Conservation (phyloP, 352 stramenopile genomes). For the Phytophthora cajani region DNA sequence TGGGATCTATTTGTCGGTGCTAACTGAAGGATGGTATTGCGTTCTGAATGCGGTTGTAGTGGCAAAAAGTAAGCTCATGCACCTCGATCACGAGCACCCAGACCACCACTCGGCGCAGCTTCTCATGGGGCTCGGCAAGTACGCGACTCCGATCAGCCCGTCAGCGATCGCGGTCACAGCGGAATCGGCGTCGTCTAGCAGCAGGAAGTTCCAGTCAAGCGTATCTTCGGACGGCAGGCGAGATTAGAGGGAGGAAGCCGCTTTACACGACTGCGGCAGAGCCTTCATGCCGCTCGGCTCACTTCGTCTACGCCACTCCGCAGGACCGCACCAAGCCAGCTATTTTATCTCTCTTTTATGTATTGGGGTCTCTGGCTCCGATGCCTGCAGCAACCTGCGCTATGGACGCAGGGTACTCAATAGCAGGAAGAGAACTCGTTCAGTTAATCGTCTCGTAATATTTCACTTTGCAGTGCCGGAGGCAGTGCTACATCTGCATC, state of each 20-base stretch:
- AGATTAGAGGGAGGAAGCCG: conserved; percentile 11
- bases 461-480: too few species aligned
- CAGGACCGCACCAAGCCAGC: neutral
- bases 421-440: too few species aligned
- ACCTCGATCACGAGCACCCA: conserved; percentile 31
- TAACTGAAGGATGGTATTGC: conserved; percentile 11
- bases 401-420: neutral
- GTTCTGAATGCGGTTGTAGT: conserved; percentile 11
- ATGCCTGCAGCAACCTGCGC: neutral
- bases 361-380: neutral
- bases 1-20: neutral
- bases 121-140: conserved; percentile 60
- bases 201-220: conserved; percentile 14
- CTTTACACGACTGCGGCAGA: neutral
- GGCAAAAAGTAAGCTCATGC: conserved; percentile 37
- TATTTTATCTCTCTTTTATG: conserved; percentile 5
- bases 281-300: neutral
- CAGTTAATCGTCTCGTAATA: too few species aligned
- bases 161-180: conserved; percentile 17
- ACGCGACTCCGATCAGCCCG: conserved; percentile 22
- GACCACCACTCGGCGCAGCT: conserved; percentile 66
- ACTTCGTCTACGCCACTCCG: neutral
- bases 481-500: neutral
- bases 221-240: conserved; percentile 22
- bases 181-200: conserved; percentile 13